phyloP scores from a whole-genome alignment of 1,284 basidiomycete genomes.

The Sphagnurus paluster region DNA sequence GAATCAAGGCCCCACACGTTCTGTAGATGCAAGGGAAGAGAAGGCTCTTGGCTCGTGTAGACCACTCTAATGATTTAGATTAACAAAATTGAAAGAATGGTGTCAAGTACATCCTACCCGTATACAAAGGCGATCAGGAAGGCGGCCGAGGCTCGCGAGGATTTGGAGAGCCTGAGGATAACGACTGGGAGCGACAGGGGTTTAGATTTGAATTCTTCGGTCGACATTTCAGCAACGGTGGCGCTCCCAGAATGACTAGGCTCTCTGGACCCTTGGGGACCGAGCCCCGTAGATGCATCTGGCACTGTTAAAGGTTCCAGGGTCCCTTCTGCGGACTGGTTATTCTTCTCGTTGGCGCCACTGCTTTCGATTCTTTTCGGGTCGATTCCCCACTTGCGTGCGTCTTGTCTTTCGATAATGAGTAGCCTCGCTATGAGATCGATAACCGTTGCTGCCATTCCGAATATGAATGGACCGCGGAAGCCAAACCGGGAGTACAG shows the following conservation, averaged over 20 bases:
- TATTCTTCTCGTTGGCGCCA: too few species aligned
- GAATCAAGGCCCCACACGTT: constrained; percentile 61
- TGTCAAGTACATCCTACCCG: constrained; percentile 46
- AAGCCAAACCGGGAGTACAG: constrained; percentile 66
- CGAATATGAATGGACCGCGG: constrained; percentile 75
- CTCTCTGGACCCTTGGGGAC: too few species aligned
- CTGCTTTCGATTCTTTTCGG: constrained; percentile 33
- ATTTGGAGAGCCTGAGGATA: constrained; percentile 46
- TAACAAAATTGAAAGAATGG: not conserved
- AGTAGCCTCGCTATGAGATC: constrained; percentile 66
- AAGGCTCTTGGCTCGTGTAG: constrained; percentile 58
- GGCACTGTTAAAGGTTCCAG: too few species aligned
- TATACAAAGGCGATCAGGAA: constrained; percentile 57
- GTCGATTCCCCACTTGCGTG: constrained; percentile 53
- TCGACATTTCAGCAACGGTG: too few species aligned
- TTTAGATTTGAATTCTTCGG: too few species aligned
- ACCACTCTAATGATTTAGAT: constrained; percentile 41
- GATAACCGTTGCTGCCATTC: constrained; percentile 55
- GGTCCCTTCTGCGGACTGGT: too few species aligned
- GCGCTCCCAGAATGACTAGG: too few species aligned
- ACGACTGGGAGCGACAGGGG: constrained; percentile 43
- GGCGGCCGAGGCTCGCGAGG: constrained; percentile 56
- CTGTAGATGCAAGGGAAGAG: constrained; percentile 67
- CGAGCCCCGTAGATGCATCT: too few species aligned
- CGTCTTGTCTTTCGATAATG: constrained; percentile 64